Evolutionary conservation across 257 asterid species (phyloP).

Genomic region (Solanum virginianum): DNA sequence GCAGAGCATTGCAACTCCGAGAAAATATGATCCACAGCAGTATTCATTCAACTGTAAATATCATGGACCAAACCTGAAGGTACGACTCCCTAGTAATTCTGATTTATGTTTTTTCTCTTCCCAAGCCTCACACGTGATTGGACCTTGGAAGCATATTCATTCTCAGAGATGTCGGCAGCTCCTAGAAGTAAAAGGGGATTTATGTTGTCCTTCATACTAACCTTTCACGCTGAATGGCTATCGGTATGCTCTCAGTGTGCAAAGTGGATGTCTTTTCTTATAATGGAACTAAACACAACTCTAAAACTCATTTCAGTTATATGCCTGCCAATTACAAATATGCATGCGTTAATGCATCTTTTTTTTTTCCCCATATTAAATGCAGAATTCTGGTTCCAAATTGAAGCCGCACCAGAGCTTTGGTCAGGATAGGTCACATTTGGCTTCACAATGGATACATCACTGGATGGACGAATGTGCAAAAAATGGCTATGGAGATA

Average conservation of each 20-base stretch:
- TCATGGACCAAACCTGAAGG: slow-evolving; percentile 28
- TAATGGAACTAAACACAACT: background rate
- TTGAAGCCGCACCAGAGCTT: slow-evolving; percentile 12
- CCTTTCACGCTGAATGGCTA: background rate
- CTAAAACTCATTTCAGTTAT: background rate
- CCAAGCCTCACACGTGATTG: background rate
- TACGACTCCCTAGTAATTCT: slow-evolving; percentile 8
- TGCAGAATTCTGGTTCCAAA: slow-evolving; percentile 51
- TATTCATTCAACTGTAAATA: slow-evolving; percentile 10
- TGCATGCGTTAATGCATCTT: background rate
- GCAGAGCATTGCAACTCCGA: slow-evolving; percentile 28
- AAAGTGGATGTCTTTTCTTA: background rate
- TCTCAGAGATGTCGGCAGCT: background rate
- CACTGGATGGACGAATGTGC: slow-evolving; percentile 76
- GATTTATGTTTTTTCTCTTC: background rate
- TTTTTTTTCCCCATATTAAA: background rate
- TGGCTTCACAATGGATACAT: slow-evolving; percentile 50
- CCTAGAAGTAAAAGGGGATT: background rate
- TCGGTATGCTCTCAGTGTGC: background rate
- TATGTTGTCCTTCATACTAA: background rate
- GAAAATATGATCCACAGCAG: slow-evolving; percentile 15
- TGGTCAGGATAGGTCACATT: slow-evolving; percentile 23
- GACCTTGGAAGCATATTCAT: background rate
- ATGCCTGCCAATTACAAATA: background rate
- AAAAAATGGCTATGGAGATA: slow-evolving; percentile 21